phyloP scores from a whole-genome alignment of 2,329 filamentous ascomycete species.

The Beauveria asiatica region DNA sequence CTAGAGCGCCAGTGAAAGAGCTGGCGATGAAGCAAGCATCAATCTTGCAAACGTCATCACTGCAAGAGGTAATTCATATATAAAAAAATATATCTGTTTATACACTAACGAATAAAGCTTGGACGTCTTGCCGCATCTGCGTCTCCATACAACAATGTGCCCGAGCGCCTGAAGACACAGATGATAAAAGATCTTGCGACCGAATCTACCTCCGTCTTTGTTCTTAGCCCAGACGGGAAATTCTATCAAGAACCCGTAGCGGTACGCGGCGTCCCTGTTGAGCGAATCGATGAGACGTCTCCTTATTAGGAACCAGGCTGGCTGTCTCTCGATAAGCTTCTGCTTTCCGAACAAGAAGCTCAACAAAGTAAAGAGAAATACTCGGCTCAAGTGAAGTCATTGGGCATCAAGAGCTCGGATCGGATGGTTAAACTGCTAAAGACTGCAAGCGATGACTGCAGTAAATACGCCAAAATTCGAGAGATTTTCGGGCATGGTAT shows the following conservation, averaged over 20 bases:
- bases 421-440: conserved; percentile 16
- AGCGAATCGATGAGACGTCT: conserved; percentile 20
- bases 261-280: conserved; percentile 21
- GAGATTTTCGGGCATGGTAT: conserved; percentile 24
- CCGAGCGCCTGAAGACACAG: background rate
- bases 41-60: background rate
- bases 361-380: conserved; percentile 14
- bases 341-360: conserved; percentile 20
- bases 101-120: background rate
- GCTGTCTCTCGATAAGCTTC: conserved; percentile 22
- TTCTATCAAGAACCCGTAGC: conserved; percentile 18
- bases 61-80: background rate
- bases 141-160: background rate
- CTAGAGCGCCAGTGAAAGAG: background rate
- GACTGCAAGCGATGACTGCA: conserved; percentile 23
- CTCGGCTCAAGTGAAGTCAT: background rate
- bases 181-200: background rate
- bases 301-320: conserved; percentile 25
- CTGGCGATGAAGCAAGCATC: background rate
- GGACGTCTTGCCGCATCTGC: background rate
- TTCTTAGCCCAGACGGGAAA: conserved; percentile 16
- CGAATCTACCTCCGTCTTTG: conserved; percentile 12
- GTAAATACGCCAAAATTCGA: conserved; percentile 25
- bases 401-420: background rate
- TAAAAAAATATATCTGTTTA: background rate